Base-by-base conservation (phyloP, 1,284 basidiomycete genomes). In the Cronartium ribicola region DNA sequence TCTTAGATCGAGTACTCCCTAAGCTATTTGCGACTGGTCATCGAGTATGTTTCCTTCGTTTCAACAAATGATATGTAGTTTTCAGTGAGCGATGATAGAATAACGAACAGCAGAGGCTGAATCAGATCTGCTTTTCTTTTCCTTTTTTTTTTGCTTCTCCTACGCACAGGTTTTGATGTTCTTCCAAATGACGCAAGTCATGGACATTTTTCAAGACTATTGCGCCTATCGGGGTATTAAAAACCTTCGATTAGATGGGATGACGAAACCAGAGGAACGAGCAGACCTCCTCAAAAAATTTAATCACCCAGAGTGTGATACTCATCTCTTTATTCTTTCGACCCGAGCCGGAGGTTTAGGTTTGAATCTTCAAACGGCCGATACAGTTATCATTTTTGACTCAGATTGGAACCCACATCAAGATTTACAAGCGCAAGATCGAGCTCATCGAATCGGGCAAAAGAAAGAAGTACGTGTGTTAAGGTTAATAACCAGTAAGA, bases 151-250 rank as follows among this genome's bases (percentile, higher is more conserved):
- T 10, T 6, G 20, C 51, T n/a, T 17, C 22, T 22, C n/a, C 37
- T 48, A 61, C 40, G 64, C 22, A 14, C n/a, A 74, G 59, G 66
- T 72, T 4, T 77, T 82, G 51, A 80, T 81, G 75, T 82, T 82
- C 77, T 81, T 82, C 78, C 81, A 81, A 75, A 82, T 82, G 81
- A 82, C 81, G 3, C 79, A 94, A 79, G 94, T 98, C 81, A 98
- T 98, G 95, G 94, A 97, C 78, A 97, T 98, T 81, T 95, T 98
- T 87, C 94, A 96, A 81, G 96, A 98, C 81, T 99, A 97, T 81
- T 84, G 98, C 81, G 91, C 91, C 80, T 90, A 90, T 85, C 89
- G 90, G 84, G 87, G 87, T 20, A 94, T 89, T 86, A 90, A 92
- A 80, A 91, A 94, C 82, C 88, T 98, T 67, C 92, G 96, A 78